These are phyloP conservation scores for Vicia sativa DNA, from an alignment of 306 rosid genomes.

Conservation along the genomic window DNA sequence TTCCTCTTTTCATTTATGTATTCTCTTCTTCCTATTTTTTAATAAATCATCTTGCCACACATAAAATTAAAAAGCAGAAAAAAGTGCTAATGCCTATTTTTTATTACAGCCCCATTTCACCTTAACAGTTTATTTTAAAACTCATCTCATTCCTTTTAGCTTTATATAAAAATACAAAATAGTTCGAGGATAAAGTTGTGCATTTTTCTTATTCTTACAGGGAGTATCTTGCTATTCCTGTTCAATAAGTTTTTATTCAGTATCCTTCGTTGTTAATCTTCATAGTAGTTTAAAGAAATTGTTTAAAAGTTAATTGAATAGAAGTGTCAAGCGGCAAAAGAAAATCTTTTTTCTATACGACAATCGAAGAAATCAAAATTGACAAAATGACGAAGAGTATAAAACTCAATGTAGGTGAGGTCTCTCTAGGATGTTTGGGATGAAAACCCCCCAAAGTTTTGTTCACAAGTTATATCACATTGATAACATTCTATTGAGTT, in stretches of 20 bases:
- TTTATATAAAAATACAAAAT: not conserved
- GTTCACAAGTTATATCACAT: not conserved
- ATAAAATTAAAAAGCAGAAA: not conserved
- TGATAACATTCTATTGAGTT: constrained; percentile 29
- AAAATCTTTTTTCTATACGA: not conserved
- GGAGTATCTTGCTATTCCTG: constrained; percentile 10
- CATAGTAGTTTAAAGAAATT: constrained; percentile 4
- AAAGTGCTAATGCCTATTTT: not conserved
- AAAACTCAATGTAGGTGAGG: no score
- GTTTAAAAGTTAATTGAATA: constrained; percentile 9
- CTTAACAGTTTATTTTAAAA: constrained; percentile 18
- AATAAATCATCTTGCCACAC: not conserved
- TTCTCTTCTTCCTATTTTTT: not conserved
- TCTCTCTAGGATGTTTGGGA: constrained; percentile 23
- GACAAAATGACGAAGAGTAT: not conserved
- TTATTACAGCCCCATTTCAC: not conserved
- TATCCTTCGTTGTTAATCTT: not conserved
- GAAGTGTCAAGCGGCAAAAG: constrained; percentile 20
- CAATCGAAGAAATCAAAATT: constrained; percentile 18
- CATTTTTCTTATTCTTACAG: constrained; percentile 8
- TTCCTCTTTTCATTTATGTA: not conserved
- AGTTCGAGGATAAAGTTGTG: constrained; percentile 17
- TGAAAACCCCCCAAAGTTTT: constrained; percentile 10
- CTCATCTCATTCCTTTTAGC: constrained; percentile 10
- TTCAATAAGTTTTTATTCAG: constrained; percentile 3